These are phyloP conservation scores for Aspergillus novofumigatus DNA, from an alignment of 2,329 filamentous ascomycete genomes.

Conservation along the genomic window DNA sequence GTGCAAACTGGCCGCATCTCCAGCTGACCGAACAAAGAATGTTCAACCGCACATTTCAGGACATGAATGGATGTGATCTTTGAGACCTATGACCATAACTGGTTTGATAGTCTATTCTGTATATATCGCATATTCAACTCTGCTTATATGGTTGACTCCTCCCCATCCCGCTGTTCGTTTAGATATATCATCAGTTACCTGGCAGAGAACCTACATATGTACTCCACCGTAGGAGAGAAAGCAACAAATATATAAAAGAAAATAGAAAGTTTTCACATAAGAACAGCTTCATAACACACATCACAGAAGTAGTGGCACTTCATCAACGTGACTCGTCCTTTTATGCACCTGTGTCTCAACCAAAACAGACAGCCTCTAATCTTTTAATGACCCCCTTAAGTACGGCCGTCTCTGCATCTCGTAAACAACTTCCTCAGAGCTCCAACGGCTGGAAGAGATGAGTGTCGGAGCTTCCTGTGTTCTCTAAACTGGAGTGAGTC, in stretches of 20 bases:
- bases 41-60: not conserved
- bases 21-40: not conserved
- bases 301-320: conserved; percentile 28
- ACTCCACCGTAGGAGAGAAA: conserved; percentile 19
- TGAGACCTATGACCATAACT: not conserved
- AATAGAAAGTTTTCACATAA: conserved; percentile 21
- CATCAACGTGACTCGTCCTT: conserved; percentile 20
- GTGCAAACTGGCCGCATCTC: not conserved
- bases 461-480: conserved; percentile 21
- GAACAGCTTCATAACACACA: conserved; percentile 32
- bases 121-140: not conserved
- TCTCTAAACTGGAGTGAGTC: conserved; percentile 31
- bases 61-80: not conserved
- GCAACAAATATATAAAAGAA: conserved; percentile 18
- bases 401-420: not conserved
- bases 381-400: conserved; percentile 3
- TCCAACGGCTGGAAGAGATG: conserved; percentile 12
- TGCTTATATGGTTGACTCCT: not conserved
- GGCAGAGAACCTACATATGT: conserved; percentile 22
- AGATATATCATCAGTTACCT: conserved; percentile 8
- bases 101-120: not conserved
- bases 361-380: conserved; percentile 8
- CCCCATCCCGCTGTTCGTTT: not conserved
- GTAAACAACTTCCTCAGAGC: conserved; percentile 4
- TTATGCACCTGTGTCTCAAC: conserved; percentile 11